Base-by-base conservation (phyloP, 345 rosid genomes). In the Ailanthus altissimus region DNA sequence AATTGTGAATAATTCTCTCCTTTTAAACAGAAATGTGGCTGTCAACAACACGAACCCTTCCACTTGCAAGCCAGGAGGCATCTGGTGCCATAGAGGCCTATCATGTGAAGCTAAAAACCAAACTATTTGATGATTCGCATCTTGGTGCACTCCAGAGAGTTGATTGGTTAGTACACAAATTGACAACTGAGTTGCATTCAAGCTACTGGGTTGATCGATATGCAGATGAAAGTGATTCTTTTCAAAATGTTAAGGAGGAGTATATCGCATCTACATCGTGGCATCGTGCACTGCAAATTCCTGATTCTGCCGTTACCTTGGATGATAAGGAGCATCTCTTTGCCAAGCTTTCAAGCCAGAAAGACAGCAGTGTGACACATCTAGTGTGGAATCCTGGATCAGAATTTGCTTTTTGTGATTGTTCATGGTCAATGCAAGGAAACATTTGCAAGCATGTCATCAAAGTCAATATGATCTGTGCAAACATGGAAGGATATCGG, bases 1-100 rank as follows among this genome's bases (percentile, higher is more conserved):
- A 20, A 38, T 25, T 57, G 13, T 28, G 61, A 56, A 5, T 53
- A 32, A 70, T 62, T 8, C 40, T 43, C 46, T 9, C 36, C 79
- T 40, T 59, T 32, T 56, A 47, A 11, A 78, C 92, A 93, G 99
- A 90, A 73, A 93, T 93, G 97, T 93, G 99, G 98, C 95, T 96
- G 26, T 90, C 94, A 72, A 84, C 92, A 67, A 90, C 87, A 80
- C 89, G 77, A 86, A 78, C 74, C 78, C 94, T 92, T 80, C 99
- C 98, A 71, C 93, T 96, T 70, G 99, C 98, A 23, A 96, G 98
- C 86, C 98, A 91, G 85, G 99, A 92, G 85, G 88, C 97, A 78
- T 93, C 94, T 32, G 93, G 98, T 75, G 99, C 99, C 42, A 91
- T 92, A 80, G 99, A 93, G 88, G 93, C 97, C 71, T 96, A 96